Conservation (phyloP, 2,329 filamentous ascomycete species). For the Nemania sp. region DNA sequence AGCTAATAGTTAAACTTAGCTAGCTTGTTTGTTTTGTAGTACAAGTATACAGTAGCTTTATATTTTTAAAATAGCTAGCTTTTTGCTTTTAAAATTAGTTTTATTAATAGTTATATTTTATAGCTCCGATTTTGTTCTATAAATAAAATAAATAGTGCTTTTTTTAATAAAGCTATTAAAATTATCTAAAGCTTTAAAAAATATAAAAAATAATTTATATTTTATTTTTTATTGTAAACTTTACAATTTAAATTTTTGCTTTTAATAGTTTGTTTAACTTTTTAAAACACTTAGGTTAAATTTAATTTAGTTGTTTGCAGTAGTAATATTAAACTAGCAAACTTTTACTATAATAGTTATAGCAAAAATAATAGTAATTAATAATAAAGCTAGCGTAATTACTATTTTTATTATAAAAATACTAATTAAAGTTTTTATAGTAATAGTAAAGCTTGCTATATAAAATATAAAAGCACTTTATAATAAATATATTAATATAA, state of each 20-base stretch:
- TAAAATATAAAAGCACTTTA: background rate
- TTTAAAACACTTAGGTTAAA: background rate
- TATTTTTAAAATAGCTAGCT: background rate
- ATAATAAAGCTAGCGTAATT: background rate
- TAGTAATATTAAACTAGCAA: background rate
- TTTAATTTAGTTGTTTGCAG: background rate
- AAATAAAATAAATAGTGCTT: background rate
- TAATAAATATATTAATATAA: background rate
- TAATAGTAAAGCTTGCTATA: background rate
- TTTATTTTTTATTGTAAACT: background rate
- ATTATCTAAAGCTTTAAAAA: background rate
- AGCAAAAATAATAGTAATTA: background rate
- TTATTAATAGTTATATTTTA: background rate
- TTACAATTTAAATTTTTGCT: background rate
- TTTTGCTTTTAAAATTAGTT: background rate
- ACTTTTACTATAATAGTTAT: background rate
- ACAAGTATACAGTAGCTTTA: background rate
- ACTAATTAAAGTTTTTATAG: background rate
- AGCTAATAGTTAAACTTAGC: background rate
- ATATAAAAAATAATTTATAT: background rate
- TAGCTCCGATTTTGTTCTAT: background rate
- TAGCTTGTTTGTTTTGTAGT: background rate
- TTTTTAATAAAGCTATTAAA: background rate
- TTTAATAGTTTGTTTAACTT: background rate
- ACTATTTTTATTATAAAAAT: background rate